Percentiles rank a stretch among this genome's conserved stretches.
Evolutionary conservation across 2,329 filamentous ascomycete genomes (phyloP).

Genomic region (Ophidiomyces ophidiicola): DNA sequence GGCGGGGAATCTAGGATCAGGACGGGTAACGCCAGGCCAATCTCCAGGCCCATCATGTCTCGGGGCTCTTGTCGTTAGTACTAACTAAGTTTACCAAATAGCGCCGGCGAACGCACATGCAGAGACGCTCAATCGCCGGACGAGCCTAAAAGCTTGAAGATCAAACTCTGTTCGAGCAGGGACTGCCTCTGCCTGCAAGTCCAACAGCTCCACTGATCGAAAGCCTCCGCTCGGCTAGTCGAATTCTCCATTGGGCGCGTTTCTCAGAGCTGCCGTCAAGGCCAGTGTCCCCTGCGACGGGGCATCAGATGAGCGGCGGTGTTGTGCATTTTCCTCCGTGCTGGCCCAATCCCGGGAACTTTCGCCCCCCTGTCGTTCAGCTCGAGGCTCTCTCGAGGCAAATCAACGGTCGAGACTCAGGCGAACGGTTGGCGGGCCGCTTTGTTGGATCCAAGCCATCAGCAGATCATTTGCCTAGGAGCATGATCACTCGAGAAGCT

Average conservation of each 20-base stretch:
- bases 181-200: background rate
- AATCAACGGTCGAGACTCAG: constrained; percentile 2
- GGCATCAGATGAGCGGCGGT: constrained; percentile 1
- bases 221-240: constrained; percentile 7
- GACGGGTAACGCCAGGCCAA: no score
- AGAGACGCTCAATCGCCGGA: background rate
- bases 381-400: background rate
- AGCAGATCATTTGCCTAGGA: constrained; percentile 7
- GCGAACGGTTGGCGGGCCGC: constrained; percentile 4
- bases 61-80: no score
- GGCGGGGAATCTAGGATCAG: no score
- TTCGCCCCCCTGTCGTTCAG: constrained; percentile 2
- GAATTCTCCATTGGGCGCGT: constrained; percentile 1
- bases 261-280: constrained; percentile 5
- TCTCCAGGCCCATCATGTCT: no score
- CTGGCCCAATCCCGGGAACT: constrained; percentile 3
- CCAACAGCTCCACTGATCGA: background rate
- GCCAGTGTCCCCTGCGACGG: background rate
- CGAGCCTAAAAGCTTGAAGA: background rate
- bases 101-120: background rate
- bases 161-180: constrained; percentile 1
- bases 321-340: background rate
- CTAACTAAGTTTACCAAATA: no score
- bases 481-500: no score
- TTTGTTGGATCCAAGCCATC: constrained; percentile 1